Percentiles rank a stretch among this genome's conserved stretches.
phyloP scores from a whole-genome alignment of 2,329 filamentous ascomycete species.

The Lecanicillium sp. region DNA sequence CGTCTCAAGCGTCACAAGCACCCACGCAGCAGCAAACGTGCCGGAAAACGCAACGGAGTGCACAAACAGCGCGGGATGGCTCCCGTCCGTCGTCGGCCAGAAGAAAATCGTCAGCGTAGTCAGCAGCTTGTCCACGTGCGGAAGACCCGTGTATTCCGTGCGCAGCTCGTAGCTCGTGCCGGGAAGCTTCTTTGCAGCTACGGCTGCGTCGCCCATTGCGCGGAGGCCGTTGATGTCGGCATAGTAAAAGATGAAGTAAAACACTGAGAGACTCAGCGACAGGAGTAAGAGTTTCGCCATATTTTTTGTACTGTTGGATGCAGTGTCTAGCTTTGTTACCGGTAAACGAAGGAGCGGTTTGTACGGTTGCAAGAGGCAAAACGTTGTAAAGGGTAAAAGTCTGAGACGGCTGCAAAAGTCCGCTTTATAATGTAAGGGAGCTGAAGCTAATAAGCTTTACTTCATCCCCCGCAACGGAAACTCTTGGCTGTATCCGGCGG shows the following conservation, averaged over 20 bases:
- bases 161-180: constrained; percentile 11
- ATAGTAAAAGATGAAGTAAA: constrained; percentile 13
- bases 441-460: too few relatives aligned
- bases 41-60: constrained; percentile 13
- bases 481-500: too few relatives aligned
- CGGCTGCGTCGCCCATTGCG: constrained; percentile 4
- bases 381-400: too few relatives aligned
- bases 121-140: constrained; percentile 9
- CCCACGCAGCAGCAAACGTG: constrained; percentile 11
- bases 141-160: constrained; percentile 10
- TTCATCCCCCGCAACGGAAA: too few relatives aligned
- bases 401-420: too few relatives aligned
- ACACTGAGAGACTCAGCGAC: constrained; percentile 10
- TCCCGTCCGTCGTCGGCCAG: constrained; percentile 10
- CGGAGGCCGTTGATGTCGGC: constrained; percentile 10
- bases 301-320: not conserved
- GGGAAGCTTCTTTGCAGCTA: constrained; percentile 7
- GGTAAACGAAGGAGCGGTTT: too few relatives aligned
- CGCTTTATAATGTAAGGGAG: too few relatives aligned
- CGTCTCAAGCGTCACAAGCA: constrained; percentile 13
- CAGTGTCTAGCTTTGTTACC: not conserved
- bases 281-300: constrained; percentile 1
- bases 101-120: constrained; percentile 13
- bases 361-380: too few relatives aligned
- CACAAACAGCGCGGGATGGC: constrained; percentile 11